These are phyloP conservation scores for Phytophthora citricola DNA, from an alignment of 352 stramenopile genomes.

Conservation along the genomic window DNA sequence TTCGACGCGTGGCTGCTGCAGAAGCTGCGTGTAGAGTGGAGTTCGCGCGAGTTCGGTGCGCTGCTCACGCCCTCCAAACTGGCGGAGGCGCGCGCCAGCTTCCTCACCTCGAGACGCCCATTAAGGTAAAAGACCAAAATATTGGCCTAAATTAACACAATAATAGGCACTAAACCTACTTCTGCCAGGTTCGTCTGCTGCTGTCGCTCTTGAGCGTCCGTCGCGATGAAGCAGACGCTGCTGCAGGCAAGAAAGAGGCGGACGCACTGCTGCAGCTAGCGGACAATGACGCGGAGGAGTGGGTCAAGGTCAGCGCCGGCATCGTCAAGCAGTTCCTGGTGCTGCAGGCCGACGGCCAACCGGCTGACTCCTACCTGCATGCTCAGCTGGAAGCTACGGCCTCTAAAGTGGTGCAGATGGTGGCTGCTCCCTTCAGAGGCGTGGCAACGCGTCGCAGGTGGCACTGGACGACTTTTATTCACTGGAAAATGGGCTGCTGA, in stretches of 20 bases:
- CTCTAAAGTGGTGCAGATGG: constrained; percentile 49
- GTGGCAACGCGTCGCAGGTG: constrained; percentile 20
- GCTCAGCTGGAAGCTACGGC: constrained; percentile 55
- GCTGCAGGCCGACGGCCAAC: constrained; percentile 43
- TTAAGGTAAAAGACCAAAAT: constrained; percentile 54
- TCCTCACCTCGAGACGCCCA: constrained; percentile 66
- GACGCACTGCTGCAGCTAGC: constrained; percentile 59
- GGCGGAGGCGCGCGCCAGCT: constrained; percentile 61
- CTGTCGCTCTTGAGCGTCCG: constrained; percentile 74
- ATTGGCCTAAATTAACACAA: background rate
- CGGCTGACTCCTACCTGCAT: constrained; percentile 72
- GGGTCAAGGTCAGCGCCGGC: constrained; percentile 67
- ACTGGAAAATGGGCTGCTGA: constrained; percentile 73
- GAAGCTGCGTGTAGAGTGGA: constrained; percentile 82
- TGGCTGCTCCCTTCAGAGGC: constrained; percentile 27
- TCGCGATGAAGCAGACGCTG: constrained; percentile 49
- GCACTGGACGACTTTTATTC: constrained; percentile 67
- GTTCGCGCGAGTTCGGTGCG: constrained; percentile 66
- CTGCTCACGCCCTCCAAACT: constrained; percentile 70
- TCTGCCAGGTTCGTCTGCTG: constrained; percentile 56
- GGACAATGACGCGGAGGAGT: constrained; percentile 74
- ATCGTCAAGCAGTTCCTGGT: constrained; percentile 80
- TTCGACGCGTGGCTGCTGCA: constrained; percentile 78
- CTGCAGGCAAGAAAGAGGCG: constrained; percentile 49
- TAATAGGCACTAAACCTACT: constrained; percentile 6